These are phyloP conservation scores for Protoeuglena noctilucae DNA, from an alignment of 139 green algal species.

Conservation along the genomic window DNA sequence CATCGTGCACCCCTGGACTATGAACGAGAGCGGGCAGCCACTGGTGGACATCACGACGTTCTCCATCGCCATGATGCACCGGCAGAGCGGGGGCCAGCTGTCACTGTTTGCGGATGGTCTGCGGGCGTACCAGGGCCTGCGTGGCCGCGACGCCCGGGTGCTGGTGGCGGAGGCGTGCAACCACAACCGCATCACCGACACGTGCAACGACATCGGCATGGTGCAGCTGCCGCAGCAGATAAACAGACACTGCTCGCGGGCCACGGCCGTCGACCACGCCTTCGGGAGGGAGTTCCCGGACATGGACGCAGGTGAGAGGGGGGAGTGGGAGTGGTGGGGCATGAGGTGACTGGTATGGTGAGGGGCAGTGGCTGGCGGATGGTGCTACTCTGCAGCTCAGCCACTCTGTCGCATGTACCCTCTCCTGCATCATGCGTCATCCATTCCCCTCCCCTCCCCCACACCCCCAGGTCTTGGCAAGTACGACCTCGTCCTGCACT, in stretches of 20 bases:
- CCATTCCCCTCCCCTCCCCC: background rate
- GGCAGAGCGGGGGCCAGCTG: slow-evolving; percentile 27
- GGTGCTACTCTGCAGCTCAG: background rate
- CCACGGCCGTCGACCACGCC: slow-evolving; percentile 28
- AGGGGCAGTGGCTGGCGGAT: background rate
- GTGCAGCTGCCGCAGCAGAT: slow-evolving; percentile 27
- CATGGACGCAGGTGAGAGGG: slow-evolving; percentile 4
- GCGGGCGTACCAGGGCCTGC: slow-evolving; percentile 15
- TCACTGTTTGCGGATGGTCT: slow-evolving; percentile 29
- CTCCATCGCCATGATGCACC: slow-evolving; percentile 37
- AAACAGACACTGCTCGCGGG: slow-evolving; percentile 7
- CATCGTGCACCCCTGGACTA: slow-evolving; percentile 44
- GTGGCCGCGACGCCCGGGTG: slow-evolving; percentile 18
- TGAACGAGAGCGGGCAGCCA: slow-evolving; percentile 15
- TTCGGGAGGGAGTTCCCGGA: slow-evolving; percentile 25
- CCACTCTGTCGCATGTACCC: background rate
- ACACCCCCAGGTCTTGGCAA: slow-evolving; percentile 11
- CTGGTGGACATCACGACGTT: slow-evolving; percentile 48
- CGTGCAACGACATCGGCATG: slow-evolving; percentile 47
- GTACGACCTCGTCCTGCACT: slow-evolving; percentile 30
- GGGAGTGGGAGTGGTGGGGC: background rate
- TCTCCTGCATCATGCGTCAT: background rate
- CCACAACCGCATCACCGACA: slow-evolving; percentile 48
- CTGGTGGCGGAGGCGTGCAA: slow-evolving; percentile 48
- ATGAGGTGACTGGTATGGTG: background rate